phyloP scores from a whole-genome alignment of 2,329 filamentous ascomycete genomes.

The Colletotrichum godetiae region DNA sequence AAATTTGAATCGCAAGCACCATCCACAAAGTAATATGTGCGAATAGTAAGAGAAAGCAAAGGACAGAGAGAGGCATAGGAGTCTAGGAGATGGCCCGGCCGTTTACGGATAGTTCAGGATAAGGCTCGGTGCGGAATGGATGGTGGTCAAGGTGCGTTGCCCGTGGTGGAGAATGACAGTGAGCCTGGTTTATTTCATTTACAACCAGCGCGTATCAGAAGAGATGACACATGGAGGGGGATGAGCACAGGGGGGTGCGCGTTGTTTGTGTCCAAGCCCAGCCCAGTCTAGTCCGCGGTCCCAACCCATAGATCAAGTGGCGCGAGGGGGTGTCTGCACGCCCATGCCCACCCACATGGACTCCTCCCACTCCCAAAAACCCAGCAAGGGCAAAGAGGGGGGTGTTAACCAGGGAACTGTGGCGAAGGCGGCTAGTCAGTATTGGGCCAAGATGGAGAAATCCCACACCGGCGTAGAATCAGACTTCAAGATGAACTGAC shows the following conservation, averaged over 20 bases:
- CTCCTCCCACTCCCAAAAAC: not conserved
- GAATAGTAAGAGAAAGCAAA: constrained; percentile 13
- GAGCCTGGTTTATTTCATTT: constrained; percentile 57
- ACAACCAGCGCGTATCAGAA: constrained; percentile 57
- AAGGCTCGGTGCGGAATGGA: constrained; percentile 38
- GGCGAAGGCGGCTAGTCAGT: not conserved
- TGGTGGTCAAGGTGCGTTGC: constrained; percentile 20
- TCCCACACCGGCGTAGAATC: not conserved
- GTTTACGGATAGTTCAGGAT: constrained; percentile 51
- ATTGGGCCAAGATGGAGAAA: constrained; percentile 12
- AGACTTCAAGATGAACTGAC: not conserved
- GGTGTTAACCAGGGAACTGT: not conserved
- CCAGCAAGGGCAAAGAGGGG: not conserved
- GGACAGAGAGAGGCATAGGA: constrained; percentile 42
- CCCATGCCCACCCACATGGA: not conserved
- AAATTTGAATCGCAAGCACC: not conserved
- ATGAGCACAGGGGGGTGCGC: constrained; percentile 23
- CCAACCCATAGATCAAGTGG: not conserved
- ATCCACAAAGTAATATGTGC: constrained; percentile 15
- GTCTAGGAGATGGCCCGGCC: constrained; percentile 39
- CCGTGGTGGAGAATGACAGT: constrained; percentile 54
- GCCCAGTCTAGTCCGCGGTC: not conserved
- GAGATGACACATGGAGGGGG: constrained; percentile 44
- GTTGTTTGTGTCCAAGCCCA: not conserved
- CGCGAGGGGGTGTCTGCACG: not conserved